A percentile compares a stretch with the other conserved stretches of the same genome.
phyloP scores from a whole-genome alignment of 768 basidiomycete genomes.

The Russula foetens region DNA sequence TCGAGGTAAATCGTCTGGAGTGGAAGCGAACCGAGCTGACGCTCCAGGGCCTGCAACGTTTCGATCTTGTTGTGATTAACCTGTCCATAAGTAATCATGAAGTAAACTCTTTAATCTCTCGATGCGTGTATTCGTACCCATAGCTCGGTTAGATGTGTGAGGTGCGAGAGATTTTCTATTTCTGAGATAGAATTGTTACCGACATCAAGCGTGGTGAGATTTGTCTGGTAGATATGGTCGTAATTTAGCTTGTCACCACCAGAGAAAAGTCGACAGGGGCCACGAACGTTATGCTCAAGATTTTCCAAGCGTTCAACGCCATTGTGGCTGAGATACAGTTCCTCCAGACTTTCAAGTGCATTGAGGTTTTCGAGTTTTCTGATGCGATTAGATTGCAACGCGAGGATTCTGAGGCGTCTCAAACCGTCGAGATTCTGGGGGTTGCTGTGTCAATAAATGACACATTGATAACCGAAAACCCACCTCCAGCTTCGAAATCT shows the following conservation, averaged over 20 bases:
- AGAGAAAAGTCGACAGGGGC: background rate
- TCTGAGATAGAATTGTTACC: slow-evolving; percentile 75
- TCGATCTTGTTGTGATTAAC: slow-evolving; percentile 83
- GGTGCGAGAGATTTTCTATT: slow-evolving; percentile 78
- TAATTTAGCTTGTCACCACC: background rate
- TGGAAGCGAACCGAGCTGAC: slow-evolving; percentile 50
- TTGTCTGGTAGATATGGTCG: slow-evolving; percentile 31
- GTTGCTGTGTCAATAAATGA: background rate
- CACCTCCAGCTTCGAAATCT: slow-evolving; percentile 83
- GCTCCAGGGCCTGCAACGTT: slow-evolving; percentile 56
- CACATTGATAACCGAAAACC: background rate
- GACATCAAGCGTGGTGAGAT: slow-evolving; percentile 80
- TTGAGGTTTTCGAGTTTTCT: slow-evolving; percentile 81
- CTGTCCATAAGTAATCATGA: slow-evolving; percentile 33
- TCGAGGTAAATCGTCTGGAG: slow-evolving; percentile 92
- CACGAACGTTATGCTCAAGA: slow-evolving; percentile 69
- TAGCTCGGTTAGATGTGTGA: slow-evolving; percentile 76
- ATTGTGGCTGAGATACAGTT: slow-evolving; percentile 92
- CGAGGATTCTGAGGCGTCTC: slow-evolving; percentile 72
- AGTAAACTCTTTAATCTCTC: background rate
- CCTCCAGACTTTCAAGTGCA: slow-evolving; percentile 62
- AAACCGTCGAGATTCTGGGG: slow-evolving; percentile 61
- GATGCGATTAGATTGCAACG: slow-evolving; percentile 90
- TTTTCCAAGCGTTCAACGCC: slow-evolving; percentile 81
- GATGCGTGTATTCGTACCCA: slow-evolving; percentile 54